A percentile compares a stretch with the other conserved stretches of the same genome.
These are phyloP conservation scores for Dimocarpus longan DNA, from an alignment of 345 rosid species.

Conservation along the genomic window DNA sequence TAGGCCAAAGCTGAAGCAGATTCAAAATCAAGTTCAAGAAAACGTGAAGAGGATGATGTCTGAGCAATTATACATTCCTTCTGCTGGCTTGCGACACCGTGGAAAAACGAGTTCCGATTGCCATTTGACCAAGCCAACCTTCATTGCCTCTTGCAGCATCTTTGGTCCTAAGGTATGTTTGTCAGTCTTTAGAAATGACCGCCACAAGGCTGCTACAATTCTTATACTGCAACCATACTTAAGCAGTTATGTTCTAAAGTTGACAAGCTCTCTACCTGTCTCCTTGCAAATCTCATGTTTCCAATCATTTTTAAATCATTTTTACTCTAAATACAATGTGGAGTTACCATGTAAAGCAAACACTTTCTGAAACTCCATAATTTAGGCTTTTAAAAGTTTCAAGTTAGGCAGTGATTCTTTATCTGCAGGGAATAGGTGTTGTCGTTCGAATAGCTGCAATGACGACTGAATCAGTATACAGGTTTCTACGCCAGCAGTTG, in stretches of 20 bases:
- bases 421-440: constrained; percentile 65
- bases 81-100: constrained; percentile 29
- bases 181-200: not conserved
- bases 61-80: constrained; percentile 58
- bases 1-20: constrained; percentile 70
- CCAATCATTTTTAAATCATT: not conserved
- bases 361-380: not conserved
- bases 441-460: constrained; percentile 77
- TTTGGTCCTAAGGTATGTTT: constrained; percentile 77
- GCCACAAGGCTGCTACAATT: not conserved
- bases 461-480: constrained; percentile 82
- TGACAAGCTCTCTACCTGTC: not conserved
- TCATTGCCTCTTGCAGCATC: constrained; percentile 79
- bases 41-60: constrained; percentile 80
- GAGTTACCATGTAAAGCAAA: not conserved
- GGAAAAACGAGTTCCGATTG: constrained; percentile 31
- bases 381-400: not conserved
- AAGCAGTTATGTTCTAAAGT: not conserved
- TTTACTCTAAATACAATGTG: not conserved
- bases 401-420: constrained; percentile 10
- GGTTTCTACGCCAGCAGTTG: constrained; percentile 65
- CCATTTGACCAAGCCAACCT: constrained; percentile 47
- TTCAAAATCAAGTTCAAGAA: constrained; percentile 72
- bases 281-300: not conserved
- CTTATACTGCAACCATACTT: not conserved